Conservation (phyloP, 495 filamentous ascomycete genomes). For the Aspergillus cavernicola region DNA sequence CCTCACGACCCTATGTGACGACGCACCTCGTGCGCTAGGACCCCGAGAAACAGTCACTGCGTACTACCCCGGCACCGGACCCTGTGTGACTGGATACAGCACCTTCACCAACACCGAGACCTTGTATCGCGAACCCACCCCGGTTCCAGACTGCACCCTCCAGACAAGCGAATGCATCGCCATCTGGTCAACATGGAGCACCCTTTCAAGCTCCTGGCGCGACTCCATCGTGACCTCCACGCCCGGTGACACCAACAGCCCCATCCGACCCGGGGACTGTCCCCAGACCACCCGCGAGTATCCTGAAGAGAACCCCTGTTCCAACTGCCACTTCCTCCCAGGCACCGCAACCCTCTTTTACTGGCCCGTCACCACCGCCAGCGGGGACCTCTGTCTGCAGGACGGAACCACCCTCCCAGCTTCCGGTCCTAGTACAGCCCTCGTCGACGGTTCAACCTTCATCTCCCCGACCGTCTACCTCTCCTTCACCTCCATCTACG, state of each 20-base stretch:
- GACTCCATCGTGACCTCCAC: conserved; percentile 4
- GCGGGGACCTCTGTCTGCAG: conserved; percentile 24
- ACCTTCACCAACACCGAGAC: conserved; percentile 2
- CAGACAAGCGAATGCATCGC: conserved; percentile 19
- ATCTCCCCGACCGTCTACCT: conserved; percentile 23
- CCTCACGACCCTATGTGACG: conserved; percentile 26
- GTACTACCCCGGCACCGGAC: conserved; percentile 22
- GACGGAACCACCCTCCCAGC: conserved; percentile 22
- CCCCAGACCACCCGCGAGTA: conserved; percentile 11
- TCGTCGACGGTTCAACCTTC: conserved; percentile 22
- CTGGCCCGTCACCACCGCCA: conserved; percentile 23
- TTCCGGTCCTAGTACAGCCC: conserved; percentile 21
- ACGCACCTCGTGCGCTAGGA: conserved; percentile 19
- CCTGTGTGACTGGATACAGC: conserved; percentile 10
- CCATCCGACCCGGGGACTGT: conserved; percentile 17
- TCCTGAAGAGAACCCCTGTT: conserved; percentile 20
- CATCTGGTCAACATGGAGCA: conserved; percentile 24
- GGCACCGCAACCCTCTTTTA: conserved; percentile 28
- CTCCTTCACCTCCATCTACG: conserved; percentile 26
- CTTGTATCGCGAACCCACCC: conserved; percentile 16
- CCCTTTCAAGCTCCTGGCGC: conserved; percentile 11
- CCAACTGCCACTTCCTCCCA: conserved; percentile 24
- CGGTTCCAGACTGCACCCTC: conserved; percentile 13
- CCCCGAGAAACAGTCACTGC: conserved; percentile 16
- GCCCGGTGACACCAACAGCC: conserved; percentile 22